phyloP scores from a whole-genome alignment of 192 early-diverging fungal species.

The Coemansia aciculifera region DNA sequence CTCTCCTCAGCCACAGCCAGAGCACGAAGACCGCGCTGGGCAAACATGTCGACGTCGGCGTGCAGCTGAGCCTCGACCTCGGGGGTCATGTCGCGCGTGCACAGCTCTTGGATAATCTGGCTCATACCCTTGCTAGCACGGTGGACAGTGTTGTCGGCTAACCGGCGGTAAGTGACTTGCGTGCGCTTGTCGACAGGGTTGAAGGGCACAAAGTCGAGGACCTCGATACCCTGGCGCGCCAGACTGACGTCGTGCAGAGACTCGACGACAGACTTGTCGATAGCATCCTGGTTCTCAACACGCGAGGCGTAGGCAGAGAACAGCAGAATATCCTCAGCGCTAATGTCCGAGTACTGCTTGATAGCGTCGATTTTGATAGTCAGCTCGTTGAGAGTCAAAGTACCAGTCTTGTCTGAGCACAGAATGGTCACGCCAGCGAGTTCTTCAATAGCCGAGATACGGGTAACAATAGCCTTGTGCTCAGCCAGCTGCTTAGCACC shows the following conservation, averaged over 20 bases:
- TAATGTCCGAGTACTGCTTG: constrained; percentile 66
- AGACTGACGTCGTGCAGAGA: constrained; percentile 60
- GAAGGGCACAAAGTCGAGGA: constrained; percentile 70
- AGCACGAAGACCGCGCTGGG: constrained; percentile 67
- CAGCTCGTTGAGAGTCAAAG: constrained; percentile 86
- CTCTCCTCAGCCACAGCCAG: constrained; percentile 74
- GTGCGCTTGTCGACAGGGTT: constrained; percentile 80
- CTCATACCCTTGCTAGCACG: constrained; percentile 78
- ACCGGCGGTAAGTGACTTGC: constrained; percentile 67
- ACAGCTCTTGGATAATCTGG: constrained; percentile 70
- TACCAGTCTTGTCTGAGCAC: constrained; percentile 95
- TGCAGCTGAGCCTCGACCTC: constrained; percentile 62
- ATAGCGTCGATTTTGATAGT: constrained; percentile 70
- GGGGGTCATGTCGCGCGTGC: constrained; percentile 68
- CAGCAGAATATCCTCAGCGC: constrained; percentile 62
- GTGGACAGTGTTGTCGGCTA: constrained; percentile 63
- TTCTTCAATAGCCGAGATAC: constrained; percentile 79
- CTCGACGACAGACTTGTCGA: constrained; percentile 72
- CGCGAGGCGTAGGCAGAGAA: constrained; percentile 76
- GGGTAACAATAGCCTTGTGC: constrained; percentile 80
- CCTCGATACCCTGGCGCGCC: constrained; percentile 67
- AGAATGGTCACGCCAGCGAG: constrained; percentile 80
- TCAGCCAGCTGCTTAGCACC: constrained; percentile 80
- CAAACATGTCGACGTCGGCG: constrained; percentile 70
- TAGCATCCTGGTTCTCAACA: constrained; percentile 76